Base-by-base conservation (phyloP, 2,329 filamentous ascomycete species). In the Pyricularia grisea region DNA sequence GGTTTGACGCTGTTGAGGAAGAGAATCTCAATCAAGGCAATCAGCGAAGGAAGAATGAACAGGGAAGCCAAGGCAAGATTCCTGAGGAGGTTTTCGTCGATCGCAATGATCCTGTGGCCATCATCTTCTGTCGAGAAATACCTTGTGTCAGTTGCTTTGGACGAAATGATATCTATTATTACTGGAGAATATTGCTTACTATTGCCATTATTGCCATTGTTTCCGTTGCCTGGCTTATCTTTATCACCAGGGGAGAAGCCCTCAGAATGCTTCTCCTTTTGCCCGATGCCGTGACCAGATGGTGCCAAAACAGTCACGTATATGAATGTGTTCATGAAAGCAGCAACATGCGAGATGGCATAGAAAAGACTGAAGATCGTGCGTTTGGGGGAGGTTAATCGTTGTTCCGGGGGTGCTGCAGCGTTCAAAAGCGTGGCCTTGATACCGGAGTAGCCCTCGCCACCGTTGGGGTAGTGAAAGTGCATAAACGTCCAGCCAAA, bases 401-500 rank as follows among this genome's bases (percentile, higher is more conserved):
- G 78, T 70, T 82, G 78, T 64, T 75, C 74, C 1, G 84, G 81
- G 11, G 85, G 79, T 2, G 83, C 84, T 74, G 85, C 77, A 71
- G 75, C 72, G 3, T 74, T 76, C 69, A 83, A 72, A 67, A 82
- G 71, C 50, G 71, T 75, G 27, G 77, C 76, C 72, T 80, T 80
- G 72, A 77, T 75, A 10, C 74, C 74, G 42, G 74, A 79, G 70
- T 76, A 78, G 42, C 76, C 73, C 0, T 79, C 75, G 23, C 82
- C 78, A 10, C 77, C 72, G 11, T 80, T 77, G 0, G 83, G 83
- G 67, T 80, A 81, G 73, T 84, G 81, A 31, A 85, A 76, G 72
- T 86, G 84, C 66, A 83, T 83, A 67, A 81, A 82, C 0, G 83
- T 85, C 84, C 84, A 86, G 31, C 76, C 76, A 83, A 84, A 82